A percentile compares a stretch with the other conserved stretches of the same genome.
Conservation (phyloP, 139 green algal species). For the Zygnema cylindricum region DNA sequence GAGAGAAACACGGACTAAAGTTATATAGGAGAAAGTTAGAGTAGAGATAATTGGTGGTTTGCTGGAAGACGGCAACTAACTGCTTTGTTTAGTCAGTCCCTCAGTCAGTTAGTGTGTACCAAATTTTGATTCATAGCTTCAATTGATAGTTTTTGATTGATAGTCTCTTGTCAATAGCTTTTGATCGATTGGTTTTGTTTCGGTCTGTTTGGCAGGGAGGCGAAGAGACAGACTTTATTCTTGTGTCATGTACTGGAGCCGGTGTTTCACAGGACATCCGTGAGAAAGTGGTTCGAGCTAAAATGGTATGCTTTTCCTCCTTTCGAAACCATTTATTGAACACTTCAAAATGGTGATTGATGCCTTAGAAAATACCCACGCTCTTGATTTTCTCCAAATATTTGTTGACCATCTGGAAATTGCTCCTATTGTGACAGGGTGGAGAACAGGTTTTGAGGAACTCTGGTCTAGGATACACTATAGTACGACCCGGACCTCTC, state of each 20-base stretch:
- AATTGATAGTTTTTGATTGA: too few species aligned
- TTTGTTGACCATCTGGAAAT: background rate
- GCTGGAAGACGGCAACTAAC: too few species aligned
- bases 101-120: too few species aligned
- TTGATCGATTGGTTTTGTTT: background rate
- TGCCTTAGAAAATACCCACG: too few species aligned
- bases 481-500: conserved; percentile 79
- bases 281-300: conserved; percentile 54
- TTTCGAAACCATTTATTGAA: too few species aligned
- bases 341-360: too few species aligned
- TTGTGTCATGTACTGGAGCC: conserved; percentile 84
- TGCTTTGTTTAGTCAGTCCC: too few species aligned
- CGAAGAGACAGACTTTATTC: conserved; percentile 88
- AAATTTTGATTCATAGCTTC: too few species aligned
- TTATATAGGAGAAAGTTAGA: too few species aligned
- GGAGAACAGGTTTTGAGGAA: conserved; percentile 85
- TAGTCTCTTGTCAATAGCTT: too few species aligned
- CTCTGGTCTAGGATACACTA: conserved; percentile 91
- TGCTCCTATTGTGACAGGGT: conserved; percentile 35
- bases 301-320: conserved; percentile 28
- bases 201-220: conserved; percentile 62
- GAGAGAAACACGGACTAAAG: too few species aligned
- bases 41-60: too few species aligned
- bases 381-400: background rate
- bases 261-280: conserved; percentile 57